phyloP scores from a whole-genome alignment of 2,329 filamentous ascomycete genomes.

The Exophiala spinifera region DNA sequence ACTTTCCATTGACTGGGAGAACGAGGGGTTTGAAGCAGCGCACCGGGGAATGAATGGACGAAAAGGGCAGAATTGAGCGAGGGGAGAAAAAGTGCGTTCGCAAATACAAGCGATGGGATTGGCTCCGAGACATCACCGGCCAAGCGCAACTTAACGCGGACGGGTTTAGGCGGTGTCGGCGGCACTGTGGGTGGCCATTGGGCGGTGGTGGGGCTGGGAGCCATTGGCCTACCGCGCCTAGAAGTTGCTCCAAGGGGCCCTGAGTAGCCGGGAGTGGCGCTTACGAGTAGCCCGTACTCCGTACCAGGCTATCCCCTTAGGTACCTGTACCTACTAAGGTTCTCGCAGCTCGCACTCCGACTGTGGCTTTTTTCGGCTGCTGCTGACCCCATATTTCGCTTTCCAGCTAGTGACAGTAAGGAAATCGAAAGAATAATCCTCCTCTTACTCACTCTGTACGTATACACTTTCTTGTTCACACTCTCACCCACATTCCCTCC shows the following conservation, averaged over 20 bases:
- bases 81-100: background rate
- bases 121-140: background rate
- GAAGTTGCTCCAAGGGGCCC: no score
- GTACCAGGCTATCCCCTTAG: no score
- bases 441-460: background rate
- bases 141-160: background rate
- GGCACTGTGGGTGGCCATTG: no score
- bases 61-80: background rate
- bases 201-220: no score
- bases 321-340: no score
- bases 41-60: background rate
- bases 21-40: no score
- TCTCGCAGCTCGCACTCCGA: no score
- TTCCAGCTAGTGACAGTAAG: background rate
- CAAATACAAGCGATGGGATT: background rate
- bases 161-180: no score
- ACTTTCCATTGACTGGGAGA: no score
- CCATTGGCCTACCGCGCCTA: no score
- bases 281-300: no score
- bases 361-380: background rate
- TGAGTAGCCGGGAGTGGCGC: no score
- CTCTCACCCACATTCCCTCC: background rate
- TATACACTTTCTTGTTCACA: background rate
- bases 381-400: background rate
- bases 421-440: background rate